Base-by-base conservation (phyloP, 208 protist species). In the Trypanosoma cruzi region DNA sequence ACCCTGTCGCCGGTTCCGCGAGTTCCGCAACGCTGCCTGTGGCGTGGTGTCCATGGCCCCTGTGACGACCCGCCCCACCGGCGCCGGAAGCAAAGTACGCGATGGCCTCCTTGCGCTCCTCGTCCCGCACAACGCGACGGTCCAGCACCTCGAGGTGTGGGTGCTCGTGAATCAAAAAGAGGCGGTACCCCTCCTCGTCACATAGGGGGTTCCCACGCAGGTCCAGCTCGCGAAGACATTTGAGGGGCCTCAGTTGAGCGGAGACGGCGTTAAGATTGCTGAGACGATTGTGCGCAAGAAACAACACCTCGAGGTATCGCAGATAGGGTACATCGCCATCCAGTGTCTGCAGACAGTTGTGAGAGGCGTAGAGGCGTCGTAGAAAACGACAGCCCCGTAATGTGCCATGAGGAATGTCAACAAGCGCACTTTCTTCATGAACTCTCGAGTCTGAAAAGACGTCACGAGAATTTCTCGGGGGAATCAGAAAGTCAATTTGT, bases 61-160 rank as follows among this genome's bases (percentile, higher is more conserved):
- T 26, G 0, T 29, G 49, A 29, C 10, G 20, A 52, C 2, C 4
- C 22, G 48, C 18, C 16, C 5, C 36, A 18, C 31, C 18, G 13
- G 8, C 29, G 4, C 11, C 5, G 32, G 50, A 13, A 6, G 28
- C 48, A 44, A 62, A 73, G 20, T 36, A 44, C 46, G 42, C 59
- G 1, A 71, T 78, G 10, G 75, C 82, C 31, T 65, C 70, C 1
- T 71, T 63, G n/a, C 90, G 85, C 61, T 96, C 90, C 34, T 78
- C 77, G 0, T 29, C 14, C 1, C 75, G 85, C 31, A 96, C 73
- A 14, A 58, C 52, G 40, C 68, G 68, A 18, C 82, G 79, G 58
- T 96, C 90, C 2, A 96, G 71, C 52, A 93, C 73, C 60, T 88
- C 76, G 11, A 94, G 42, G 64, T 89, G 79, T 8, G 88, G 90